These are phyloP conservation scores for Trichosporon sp. DNA, from an alignment of 1,284 basidiomycete genomes.

Conservation along the genomic window DNA sequence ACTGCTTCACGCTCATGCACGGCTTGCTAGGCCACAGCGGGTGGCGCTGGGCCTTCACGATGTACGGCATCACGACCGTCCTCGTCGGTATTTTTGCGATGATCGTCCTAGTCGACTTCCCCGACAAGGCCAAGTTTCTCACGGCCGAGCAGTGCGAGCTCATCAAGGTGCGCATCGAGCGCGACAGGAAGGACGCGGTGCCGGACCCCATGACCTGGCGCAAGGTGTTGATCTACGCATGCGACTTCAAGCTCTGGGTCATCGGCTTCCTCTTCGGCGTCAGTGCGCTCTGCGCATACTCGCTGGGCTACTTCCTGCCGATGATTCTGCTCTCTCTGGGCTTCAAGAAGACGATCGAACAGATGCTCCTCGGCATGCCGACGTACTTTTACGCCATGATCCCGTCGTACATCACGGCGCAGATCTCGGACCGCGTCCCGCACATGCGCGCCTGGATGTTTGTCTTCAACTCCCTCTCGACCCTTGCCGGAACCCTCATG, in stretches of 20 bases:
- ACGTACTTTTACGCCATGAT: conserved; percentile 44
- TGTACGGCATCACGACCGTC: conserved; percentile 12
- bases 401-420: conserved; percentile 38
- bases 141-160: conserved; percentile 11
- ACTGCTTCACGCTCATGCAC: conserved; percentile 11
- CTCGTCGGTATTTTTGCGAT: conserved; percentile 6
- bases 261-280: conserved; percentile 47
- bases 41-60: conserved; percentile 24
- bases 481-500: conserved; percentile 8
- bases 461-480: conserved; percentile 5
- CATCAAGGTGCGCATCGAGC: conserved; percentile 13
- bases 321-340: conserved; percentile 35
- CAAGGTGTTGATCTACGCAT: conserved; percentile 38
- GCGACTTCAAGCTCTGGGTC: conserved; percentile 49
- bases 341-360: conserved; percentile 22
- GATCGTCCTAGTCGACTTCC: conserved; percentile 16
- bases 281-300: conserved; percentile 12
- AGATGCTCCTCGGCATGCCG: conserved; percentile 45
- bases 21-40: conserved; percentile 1
- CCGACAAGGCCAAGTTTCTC: conserved; percentile 18
- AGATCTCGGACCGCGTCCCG: conserved; percentile 40
- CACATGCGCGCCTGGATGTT: conserved; percentile 1
- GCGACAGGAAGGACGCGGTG: conserved; percentile 39
- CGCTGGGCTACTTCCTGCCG: conserved; percentile 44
- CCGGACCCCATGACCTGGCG: conserved; percentile 44